Percentiles rank a stretch among this genome's conserved stretches.
Conservation (phyloP, 2,329 filamentous ascomycete species). For the Tricladium varicosporioides region DNA sequence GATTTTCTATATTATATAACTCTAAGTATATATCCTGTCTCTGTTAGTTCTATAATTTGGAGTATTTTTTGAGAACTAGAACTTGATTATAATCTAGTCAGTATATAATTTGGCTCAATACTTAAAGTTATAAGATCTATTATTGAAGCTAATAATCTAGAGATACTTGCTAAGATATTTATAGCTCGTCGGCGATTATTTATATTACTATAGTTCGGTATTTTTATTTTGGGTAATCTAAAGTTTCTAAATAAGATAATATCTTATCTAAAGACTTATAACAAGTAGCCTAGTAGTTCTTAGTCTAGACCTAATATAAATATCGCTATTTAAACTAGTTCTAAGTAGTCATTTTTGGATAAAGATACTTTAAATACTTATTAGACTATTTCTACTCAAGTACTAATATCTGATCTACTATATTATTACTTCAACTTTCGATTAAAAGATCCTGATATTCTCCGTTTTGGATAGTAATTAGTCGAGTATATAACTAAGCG, state of each 20-base stretch:
- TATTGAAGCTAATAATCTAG: constrained; percentile 4
- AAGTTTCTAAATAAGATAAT: constrained; percentile 7
- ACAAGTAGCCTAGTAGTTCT: constrained; percentile 5
- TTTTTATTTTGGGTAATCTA: constrained; percentile 5
- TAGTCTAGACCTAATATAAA: constrained; percentile 6
- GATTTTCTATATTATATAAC: constrained; percentile 12
- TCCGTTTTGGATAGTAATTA: constrained; percentile 13
- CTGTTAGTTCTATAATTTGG: constrained; percentile 8
- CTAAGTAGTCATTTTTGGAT: constrained; percentile 15
- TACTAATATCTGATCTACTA: constrained; percentile 13
- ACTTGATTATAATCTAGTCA: constrained; percentile 10
- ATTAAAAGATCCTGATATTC: constrained; percentile 1
- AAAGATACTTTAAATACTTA: constrained; percentile 8
- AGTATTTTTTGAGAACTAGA: constrained; percentile 3
- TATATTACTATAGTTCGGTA: constrained; percentile 6
- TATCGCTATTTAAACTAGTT: constrained; percentile 13
- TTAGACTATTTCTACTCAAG: neutral
- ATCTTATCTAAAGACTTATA: constrained; percentile 3
- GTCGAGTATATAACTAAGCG: constrained; percentile 7
- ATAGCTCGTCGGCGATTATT: constrained; percentile 1
- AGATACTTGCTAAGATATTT: constrained; percentile 11
- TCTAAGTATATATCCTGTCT: constrained; percentile 8
- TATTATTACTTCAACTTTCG: constrained; percentile 15
- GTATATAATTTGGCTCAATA: constrained; percentile 10
- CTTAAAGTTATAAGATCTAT: constrained; percentile 9